A percentile compares a stretch with the other conserved stretches of the same genome.
phyloP scores from a whole-genome alignment of 257 asterid species.

The Solanum sejunctum region DNA sequence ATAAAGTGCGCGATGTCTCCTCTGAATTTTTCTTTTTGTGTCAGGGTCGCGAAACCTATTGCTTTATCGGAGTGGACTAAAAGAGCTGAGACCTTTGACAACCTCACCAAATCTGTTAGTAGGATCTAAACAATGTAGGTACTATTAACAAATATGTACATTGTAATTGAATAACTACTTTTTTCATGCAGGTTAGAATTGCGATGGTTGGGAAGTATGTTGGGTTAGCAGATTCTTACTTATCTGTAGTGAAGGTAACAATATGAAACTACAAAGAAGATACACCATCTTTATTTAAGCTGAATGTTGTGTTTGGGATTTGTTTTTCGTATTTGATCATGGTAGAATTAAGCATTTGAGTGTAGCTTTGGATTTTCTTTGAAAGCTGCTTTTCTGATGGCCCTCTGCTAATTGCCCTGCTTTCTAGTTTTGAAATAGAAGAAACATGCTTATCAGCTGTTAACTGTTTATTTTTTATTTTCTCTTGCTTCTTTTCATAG shows the following conservation, averaged over 20 bases:
- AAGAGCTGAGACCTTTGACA: slow-evolving; percentile 82
- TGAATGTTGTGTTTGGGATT: neutral
- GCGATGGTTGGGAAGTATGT: slow-evolving; percentile 99
- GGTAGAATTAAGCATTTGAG: neutral
- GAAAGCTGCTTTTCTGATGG: neutral
- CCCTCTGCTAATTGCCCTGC: neutral
- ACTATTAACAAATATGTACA: neutral
- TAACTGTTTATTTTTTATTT: neutral
- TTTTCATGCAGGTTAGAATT: slow-evolving; percentile 61
- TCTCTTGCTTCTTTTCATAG: neutral
- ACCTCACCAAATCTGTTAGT: slow-evolving; percentile 72
- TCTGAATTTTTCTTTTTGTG: neutral
- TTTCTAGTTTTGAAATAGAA: neutral
- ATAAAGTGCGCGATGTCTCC: neutral
- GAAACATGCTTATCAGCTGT: neutral
- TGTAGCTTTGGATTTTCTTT: neutral
- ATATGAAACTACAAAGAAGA: neutral
- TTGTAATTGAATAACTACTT: neutral
- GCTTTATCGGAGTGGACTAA: slow-evolving; percentile 79
- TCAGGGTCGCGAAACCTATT: slow-evolving; percentile 65
- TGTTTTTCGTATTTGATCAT: neutral
- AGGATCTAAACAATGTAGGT: neutral
- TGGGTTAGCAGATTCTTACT: slow-evolving; percentile 84
- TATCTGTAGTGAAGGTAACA: slow-evolving; percentile 90
- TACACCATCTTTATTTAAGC: neutral